Evolutionary conservation across 139 green algal genomes (phyloP).

Genomic region (Nannochloris sp.): DNA sequence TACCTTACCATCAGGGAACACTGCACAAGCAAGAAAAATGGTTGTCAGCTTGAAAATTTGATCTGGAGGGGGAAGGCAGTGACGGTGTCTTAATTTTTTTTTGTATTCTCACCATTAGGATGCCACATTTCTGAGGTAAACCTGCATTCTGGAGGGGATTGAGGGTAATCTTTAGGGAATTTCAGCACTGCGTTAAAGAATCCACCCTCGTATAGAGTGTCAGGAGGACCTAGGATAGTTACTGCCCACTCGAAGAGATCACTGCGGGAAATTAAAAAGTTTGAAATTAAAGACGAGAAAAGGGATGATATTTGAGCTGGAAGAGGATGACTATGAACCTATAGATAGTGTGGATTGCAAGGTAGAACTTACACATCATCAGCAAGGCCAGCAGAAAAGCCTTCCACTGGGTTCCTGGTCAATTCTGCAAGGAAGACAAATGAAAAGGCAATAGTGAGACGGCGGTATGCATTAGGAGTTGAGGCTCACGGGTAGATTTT

Average conservation of each 20-base stretch:
- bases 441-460: too few relatives aligned
- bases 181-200: constrained; percentile 95
- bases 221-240: constrained; percentile 95
- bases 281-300: background rate
- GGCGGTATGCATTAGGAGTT: too few relatives aligned
- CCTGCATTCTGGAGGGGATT: constrained; percentile 83
- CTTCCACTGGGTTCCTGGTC: constrained; percentile 92
- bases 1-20: constrained; percentile 94
- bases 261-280: background rate
- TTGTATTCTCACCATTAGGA: constrained; percentile 64
- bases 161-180: constrained; percentile 98
- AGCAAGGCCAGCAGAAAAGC: constrained; percentile 94
- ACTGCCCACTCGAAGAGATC: constrained; percentile 98
- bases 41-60: background rate
- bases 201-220: constrained; percentile 98
- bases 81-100: background rate
- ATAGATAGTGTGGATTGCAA: background rate
- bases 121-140: constrained; percentile 99
- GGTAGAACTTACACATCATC: constrained; percentile 66
- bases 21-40: constrained; percentile 35
- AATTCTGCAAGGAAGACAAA: constrained; percentile 83
- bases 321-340: too few relatives aligned
- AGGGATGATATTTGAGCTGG: background rate
- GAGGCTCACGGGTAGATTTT: too few relatives aligned
- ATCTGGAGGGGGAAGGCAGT: background rate